Base-by-base conservation (phyloP, 2,329 filamentous ascomycete genomes). In the Xenoacremonium recifei region DNA sequence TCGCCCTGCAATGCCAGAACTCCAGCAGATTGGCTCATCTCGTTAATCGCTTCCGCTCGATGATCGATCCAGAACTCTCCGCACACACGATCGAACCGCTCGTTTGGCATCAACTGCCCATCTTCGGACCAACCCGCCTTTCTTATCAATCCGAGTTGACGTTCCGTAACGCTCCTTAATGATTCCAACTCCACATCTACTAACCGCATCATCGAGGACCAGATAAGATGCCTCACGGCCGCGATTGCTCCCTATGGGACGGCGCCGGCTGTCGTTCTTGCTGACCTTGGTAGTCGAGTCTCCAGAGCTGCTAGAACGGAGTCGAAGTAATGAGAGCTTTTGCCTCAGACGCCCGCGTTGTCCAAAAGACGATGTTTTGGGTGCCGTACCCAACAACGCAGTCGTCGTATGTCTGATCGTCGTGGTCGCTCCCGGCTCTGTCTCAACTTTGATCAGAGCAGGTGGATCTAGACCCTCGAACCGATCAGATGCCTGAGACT, bases 51-150 rank as follows among this genome's bases (percentile, higher is more conserved):
- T 46, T 18, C 47, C 49, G 35, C 51, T 50, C 18, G 53, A 51
- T n/a, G 58, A 50, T 44, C 66, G 58, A 47, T 62, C 57, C 39
- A 64, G 51, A 21, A 58, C 62, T 30, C 51, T 60, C 40, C 53
- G 61, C 37, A 68, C 49, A 37, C 60, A 66, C 18, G 51, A 57
- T 15, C 59, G 62, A 21, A 68, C 55, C 21, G 55, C 59, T 29
- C 53, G 54, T 35, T 56, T 66, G 18, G 62, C 63, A 34, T 59
- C 58, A 37, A 47, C 54, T 17, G 62, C 63, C 66, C 66, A 69
- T 27, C 54, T 56, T 42, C 54, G 61, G 21, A 69, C 51, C 21
- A 60, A 56, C 5, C 51, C 52, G 11, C 47, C 53, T 37, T 48
- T 49, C 39, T 50, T 56, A 32, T 49, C 55, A 19, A 53, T 42